phyloP scores from a whole-genome alignment of 2,329 filamentous ascomycete species.

The Elsinoe arachidis region DNA sequence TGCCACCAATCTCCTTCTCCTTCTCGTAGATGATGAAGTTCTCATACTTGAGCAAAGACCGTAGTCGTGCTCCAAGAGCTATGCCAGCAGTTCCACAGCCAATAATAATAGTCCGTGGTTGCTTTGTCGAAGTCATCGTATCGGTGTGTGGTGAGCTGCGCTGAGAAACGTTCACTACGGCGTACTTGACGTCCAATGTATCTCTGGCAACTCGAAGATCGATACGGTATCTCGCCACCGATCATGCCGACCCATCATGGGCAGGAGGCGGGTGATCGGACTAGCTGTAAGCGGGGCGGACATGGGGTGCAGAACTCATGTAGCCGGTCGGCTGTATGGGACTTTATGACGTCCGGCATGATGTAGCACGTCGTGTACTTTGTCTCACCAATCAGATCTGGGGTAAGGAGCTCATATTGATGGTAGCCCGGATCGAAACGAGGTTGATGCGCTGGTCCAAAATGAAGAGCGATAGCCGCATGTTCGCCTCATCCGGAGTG shows the following conservation, averaged over 20 bases:
- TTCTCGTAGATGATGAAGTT: slow-evolving; percentile 12
- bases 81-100: slow-evolving; percentile 11
- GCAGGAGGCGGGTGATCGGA: neutral
- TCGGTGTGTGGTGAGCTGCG: neutral
- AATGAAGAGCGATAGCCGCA: no score
- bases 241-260: neutral
- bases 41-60: neutral
- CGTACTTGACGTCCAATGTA: no score
- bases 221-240: neutral
- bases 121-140: neutral
- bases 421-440: no score
- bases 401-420: no score
- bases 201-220: neutral
- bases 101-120: slow-evolving; percentile 12
- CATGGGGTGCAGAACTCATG: neutral
- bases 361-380: no score
- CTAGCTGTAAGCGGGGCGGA: neutral
- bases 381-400: no score
- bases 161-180: neutral
- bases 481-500: no score
- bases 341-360: neutral
- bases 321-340: neutral
- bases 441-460: no score
- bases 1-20: slow-evolving; percentile 9
- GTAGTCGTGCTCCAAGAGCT: slow-evolving; percentile 4